phyloP scores from a whole-genome alignment of 495 filamentous ascomycete species.

The Daldinia caldariorum region DNA sequence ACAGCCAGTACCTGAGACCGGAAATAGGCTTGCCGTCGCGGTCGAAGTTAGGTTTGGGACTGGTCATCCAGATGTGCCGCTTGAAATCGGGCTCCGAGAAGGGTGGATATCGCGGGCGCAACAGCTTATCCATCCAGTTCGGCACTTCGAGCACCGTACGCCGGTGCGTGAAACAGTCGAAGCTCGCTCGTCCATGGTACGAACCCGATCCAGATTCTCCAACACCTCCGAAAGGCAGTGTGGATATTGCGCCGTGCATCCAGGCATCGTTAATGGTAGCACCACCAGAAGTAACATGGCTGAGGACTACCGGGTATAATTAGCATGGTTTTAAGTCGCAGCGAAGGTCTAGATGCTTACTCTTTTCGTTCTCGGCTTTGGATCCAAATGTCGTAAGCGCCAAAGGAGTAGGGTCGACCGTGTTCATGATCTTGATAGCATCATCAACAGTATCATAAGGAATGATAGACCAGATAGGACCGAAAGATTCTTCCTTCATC shows the following conservation, averaged over 20 bases:
- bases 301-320: slow-evolving; percentile 59
- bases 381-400: slow-evolving; percentile 85
- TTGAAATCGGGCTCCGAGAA: slow-evolving; percentile 64
- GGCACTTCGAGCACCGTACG: slow-evolving; percentile 80
- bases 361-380: slow-evolving; percentile 74
- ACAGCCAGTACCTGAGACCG: slow-evolving; percentile 58
- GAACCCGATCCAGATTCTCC: slow-evolving; percentile 84
- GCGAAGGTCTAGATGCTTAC: slow-evolving; percentile 50
- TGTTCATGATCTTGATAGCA: slow-evolving; percentile 79
- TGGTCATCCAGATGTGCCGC: slow-evolving; percentile 65
- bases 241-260: slow-evolving; percentile 79
- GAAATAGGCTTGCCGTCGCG: slow-evolving; percentile 71
- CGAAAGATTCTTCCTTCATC: slow-evolving; percentile 85
- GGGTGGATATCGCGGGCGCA: slow-evolving; percentile 84
- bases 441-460: slow-evolving; percentile 80
- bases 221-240: slow-evolving; percentile 88
- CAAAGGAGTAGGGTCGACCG: slow-evolving; percentile 81
- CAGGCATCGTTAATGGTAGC: slow-evolving; percentile 83
- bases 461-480: slow-evolving; percentile 83
- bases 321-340: background rate
- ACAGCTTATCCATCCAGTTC: slow-evolving; percentile 78
- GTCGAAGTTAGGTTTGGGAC: slow-evolving; percentile 81
- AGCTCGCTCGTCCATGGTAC: slow-evolving; percentile 84
- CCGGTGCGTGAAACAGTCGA: slow-evolving; percentile 86
- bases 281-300: slow-evolving; percentile 76